Conservation (phyloP, 257 asterid species). For the Fraxinus quadrangulata region DNA sequence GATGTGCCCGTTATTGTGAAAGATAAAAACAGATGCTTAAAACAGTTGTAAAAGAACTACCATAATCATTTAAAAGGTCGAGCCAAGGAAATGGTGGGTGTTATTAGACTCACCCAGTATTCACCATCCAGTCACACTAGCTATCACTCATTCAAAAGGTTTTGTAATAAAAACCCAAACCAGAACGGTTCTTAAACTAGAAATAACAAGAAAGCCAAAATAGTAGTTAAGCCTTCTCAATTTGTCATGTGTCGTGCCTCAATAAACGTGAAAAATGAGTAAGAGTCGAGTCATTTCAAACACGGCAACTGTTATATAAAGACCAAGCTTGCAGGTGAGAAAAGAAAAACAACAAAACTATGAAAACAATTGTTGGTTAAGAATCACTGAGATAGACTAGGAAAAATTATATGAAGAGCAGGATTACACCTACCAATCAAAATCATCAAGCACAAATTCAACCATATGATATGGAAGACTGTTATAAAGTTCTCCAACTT, state of each 20-base stretch:
- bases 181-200: neutral
- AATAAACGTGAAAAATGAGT: neutral
- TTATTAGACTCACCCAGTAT: neutral
- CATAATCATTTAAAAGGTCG: too few relatives aligned
- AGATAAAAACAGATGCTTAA: too few relatives aligned
- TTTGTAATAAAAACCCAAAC: neutral
- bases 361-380: neutral
- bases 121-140: neutral
- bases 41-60: too few relatives aligned
- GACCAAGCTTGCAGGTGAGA: conserved; percentile 7
- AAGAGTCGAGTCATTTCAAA: neutral
- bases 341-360: conserved; percentile 11
- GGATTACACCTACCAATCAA: conserved; percentile 64
- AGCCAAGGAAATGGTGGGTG: too few relatives aligned
- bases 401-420: conserved; percentile 22
- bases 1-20: too few relatives aligned
- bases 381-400: conserved; percentile 7
- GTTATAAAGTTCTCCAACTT: conserved; percentile 80
- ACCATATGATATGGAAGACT: conserved; percentile 90
- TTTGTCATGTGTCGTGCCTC: neutral
- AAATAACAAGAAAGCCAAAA: neutral
- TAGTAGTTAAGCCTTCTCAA: neutral
- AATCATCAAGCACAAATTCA: conserved; percentile 74
- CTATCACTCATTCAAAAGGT: neutral
- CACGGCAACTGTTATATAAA: neutral